These are phyloP conservation scores for Lolium multiflorum DNA, from an alignment of 176 grass and related monocot species.

Conservation along the genomic window DNA sequence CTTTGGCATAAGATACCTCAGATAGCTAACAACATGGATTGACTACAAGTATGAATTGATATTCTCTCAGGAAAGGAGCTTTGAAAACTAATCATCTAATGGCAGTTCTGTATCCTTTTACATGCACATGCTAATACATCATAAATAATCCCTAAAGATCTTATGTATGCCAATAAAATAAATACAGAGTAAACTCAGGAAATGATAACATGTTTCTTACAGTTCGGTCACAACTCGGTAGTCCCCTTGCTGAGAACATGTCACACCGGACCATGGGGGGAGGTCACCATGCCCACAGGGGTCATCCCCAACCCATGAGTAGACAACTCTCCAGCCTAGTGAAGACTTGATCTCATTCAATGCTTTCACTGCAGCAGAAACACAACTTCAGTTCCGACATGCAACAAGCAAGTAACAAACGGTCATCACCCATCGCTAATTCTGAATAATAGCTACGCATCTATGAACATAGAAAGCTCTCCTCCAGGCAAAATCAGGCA, in stretches of 20 bases:
- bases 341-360: slow-evolving; percentile 96
- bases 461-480: no score
- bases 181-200: slow-evolving; percentile 7
- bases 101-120: neutral
- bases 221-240: slow-evolving; percentile 97
- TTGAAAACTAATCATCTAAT: neutral
- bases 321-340: slow-evolving; percentile 97
- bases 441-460: no score
- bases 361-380: slow-evolving; percentile 88
- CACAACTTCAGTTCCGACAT: slow-evolving; percentile 27
- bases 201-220: slow-evolving; percentile 55
- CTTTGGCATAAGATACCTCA: neutral
- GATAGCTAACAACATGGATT: neutral
- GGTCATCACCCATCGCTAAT: no score
- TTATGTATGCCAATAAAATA: neutral
- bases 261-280: slow-evolving; percentile 98
- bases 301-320: slow-evolving; percentile 97
- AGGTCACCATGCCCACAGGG: slow-evolving; percentile 91
- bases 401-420: no score
- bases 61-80: neutral
- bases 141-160: neutral
- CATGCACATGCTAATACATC: neutral
- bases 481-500: no score
- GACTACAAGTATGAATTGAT: neutral
- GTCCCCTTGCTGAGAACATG: slow-evolving; percentile 92